Percentiles rank a stretch among this genome's conserved stretches.
Conservation (phyloP, 768 basidiomycete genomes). For the Chlorophyllum brunneum region DNA sequence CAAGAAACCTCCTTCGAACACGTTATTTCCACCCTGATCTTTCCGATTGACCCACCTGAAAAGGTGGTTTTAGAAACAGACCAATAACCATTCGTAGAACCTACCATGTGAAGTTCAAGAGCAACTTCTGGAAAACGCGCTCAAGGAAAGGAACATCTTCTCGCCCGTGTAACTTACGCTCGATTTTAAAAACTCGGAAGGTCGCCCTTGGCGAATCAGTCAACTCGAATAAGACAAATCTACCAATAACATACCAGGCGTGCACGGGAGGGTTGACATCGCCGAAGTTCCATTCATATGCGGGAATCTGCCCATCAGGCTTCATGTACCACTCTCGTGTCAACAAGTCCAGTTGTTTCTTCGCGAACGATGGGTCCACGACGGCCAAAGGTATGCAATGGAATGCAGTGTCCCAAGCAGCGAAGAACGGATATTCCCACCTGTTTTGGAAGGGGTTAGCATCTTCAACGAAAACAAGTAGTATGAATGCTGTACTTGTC, state of each 20-base stretch:
- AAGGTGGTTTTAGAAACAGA: constrained; percentile 1
- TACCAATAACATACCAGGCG: constrained; percentile 63
- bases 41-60: constrained; percentile 97
- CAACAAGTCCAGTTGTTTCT: constrained; percentile 94
- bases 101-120: constrained; percentile 96
- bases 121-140: constrained; percentile 95
- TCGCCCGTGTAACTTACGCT: constrained; percentile 88
- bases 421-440: constrained; percentile 99
- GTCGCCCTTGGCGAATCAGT: constrained; percentile 62
- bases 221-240: not conserved
- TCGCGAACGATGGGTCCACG: constrained; percentile 92
- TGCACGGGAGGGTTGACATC: constrained; percentile 99
- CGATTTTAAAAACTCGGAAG: constrained; percentile 98
- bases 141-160: constrained; percentile 93
- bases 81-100: not conserved
- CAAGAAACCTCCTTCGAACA: constrained; percentile 98
- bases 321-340: constrained; percentile 99
- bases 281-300: constrained; percentile 99
- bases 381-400: constrained; percentile 97
- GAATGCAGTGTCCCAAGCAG: constrained; percentile 98
- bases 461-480: not conserved
- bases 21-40: constrained; percentile 90
- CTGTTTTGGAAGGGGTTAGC: constrained; percentile 29
- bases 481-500: constrained; percentile 69
- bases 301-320: constrained; percentile 97